A percentile compares a stretch with the other conserved stretches of the same genome.
phyloP scores from a whole-genome alignment of 805 yeast species.

The Saccharomycopsis sp. region DNA sequence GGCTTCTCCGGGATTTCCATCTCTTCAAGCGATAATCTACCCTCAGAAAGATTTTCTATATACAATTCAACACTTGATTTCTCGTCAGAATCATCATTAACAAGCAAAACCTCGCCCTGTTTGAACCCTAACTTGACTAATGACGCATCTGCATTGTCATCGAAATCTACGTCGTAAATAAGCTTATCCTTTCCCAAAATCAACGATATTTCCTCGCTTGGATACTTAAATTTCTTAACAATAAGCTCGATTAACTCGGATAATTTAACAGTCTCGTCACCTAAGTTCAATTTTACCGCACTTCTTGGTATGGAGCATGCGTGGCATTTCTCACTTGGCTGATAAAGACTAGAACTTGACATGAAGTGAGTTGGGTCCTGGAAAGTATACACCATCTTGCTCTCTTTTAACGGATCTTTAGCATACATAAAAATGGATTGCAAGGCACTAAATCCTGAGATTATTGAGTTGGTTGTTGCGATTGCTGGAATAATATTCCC shows the following conservation, averaged over 20 bases:
- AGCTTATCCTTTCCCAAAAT: slow-evolving; percentile 54
- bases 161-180: slow-evolving; percentile 81
- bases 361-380: slow-evolving; percentile 55
- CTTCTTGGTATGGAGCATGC: slow-evolving; percentile 57
- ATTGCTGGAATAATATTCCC: slow-evolving; percentile 98
- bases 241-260: slow-evolving; percentile 47
- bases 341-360: slow-evolving; percentile 52
- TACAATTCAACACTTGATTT: slow-evolving; percentile 59
- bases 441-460: slow-evolving; percentile 82
- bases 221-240: slow-evolving; percentile 45
- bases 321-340: slow-evolving; percentile 67
- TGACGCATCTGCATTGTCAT: slow-evolving; percentile 54
- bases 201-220: slow-evolving; percentile 46
- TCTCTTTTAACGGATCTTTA: slow-evolving; percentile 29
- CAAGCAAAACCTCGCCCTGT: slow-evolving; percentile 56
- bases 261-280: slow-evolving; percentile 33
- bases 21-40: slow-evolving; percentile 1
- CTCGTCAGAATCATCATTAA: slow-evolving; percentile 76
- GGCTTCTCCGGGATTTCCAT: slow-evolving; percentile 13
- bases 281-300: slow-evolving; percentile 32
- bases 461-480: slow-evolving; percentile 94
- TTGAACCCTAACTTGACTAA: slow-evolving; percentile 48
- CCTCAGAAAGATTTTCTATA: slow-evolving; percentile 27
- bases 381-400: slow-evolving; percentile 47
- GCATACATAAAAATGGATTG: slow-evolving; percentile 47